Percentiles rank a stretch among this genome's conserved stretches.
These are phyloP conservation scores for Hanseniaspora guilliermondii DNA, from an alignment of 805 yeast species.

Conservation along the genomic window DNA sequence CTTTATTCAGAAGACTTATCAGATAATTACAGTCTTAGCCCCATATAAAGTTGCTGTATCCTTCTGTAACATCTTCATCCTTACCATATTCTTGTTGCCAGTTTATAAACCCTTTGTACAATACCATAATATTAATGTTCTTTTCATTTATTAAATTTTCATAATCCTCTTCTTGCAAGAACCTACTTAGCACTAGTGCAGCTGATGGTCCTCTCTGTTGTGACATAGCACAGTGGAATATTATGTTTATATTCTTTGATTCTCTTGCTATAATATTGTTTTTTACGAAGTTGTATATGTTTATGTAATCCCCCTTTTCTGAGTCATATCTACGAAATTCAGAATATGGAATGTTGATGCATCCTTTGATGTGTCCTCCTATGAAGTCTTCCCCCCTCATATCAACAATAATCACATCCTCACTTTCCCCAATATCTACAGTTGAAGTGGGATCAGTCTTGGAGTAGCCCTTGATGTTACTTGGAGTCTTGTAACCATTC, in stretches of 20 bases:
- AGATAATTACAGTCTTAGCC: not conserved
- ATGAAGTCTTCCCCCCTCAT: conserved; percentile 73
- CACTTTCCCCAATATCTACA: not conserved
- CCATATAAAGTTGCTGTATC: conserved; percentile 38
- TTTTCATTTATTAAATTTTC: conserved; percentile 19
- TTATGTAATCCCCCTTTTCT: conserved; percentile 36
- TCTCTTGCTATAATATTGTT: conserved; percentile 17
- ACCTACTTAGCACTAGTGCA: conserved; percentile 45
- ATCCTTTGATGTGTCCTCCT: conserved; percentile 39
- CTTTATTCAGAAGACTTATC: not conserved
- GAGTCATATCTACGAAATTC: conserved; percentile 8
- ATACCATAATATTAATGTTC: conserved; percentile 47
- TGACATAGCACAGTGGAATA: conserved; percentile 83
- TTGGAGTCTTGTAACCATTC: not conserved
- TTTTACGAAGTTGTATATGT: conserved; percentile 33
- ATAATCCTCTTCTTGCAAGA: conserved; percentile 16
- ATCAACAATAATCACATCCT: conserved; percentile 43
- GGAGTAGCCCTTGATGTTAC: conserved; percentile 1
- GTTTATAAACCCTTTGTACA: conserved; percentile 70
- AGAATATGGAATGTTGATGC: conserved; percentile 23
- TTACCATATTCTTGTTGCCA: conserved; percentile 74
- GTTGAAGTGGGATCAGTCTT: not conserved
- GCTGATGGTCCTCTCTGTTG: conserved; percentile 89
- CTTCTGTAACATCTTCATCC: conserved; percentile 53
- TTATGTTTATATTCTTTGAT: conserved; percentile 35